phyloP scores from a whole-genome alignment of 192 early-diverging fungal species.

The Podila epigama region DNA sequence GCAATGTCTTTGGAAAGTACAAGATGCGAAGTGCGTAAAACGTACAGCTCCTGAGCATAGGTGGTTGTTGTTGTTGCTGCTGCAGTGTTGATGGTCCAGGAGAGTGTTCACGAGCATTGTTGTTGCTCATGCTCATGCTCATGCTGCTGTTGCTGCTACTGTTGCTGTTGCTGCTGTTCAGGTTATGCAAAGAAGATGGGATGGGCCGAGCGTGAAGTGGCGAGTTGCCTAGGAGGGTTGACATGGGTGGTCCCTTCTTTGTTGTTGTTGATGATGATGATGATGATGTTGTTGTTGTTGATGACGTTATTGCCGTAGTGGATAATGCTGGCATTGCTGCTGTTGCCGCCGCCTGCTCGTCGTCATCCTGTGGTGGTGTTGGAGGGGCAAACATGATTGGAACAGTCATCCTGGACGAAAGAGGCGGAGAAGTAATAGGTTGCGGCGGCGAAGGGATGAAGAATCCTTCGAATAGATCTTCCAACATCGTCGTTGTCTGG shows the following conservation, averaged over 20 bases:
- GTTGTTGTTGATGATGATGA: background rate
- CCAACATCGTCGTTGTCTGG: too few species aligned
- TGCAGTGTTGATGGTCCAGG: background rate
- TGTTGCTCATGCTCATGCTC: too few species aligned
- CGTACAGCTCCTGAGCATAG: background rate
- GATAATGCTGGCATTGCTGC: background rate
- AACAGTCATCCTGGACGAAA: background rate
- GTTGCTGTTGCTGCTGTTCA: background rate
- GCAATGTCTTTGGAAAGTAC: background rate
- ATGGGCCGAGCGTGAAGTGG: too few species aligned
- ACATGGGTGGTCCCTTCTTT: conserved; percentile 4
- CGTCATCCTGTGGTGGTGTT: background rate
- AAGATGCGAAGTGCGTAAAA: background rate
- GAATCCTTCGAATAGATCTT: background rate
- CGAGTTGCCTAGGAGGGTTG: background rate
- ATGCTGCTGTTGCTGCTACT: background rate
- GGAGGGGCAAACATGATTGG: background rate
- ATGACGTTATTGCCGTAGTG: background rate
- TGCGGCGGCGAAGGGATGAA: background rate
- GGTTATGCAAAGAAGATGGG: too few species aligned
- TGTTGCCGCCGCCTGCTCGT: background rate
- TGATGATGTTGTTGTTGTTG: background rate
- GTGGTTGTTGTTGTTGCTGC: too few species aligned
- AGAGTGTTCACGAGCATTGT: too few species aligned
- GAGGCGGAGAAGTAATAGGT: background rate